Percentiles rank a stretch among this genome's conserved stretches.
phyloP scores from a whole-genome alignment of 257 asterid genomes.

The Lavandula angustifolia region DNA sequence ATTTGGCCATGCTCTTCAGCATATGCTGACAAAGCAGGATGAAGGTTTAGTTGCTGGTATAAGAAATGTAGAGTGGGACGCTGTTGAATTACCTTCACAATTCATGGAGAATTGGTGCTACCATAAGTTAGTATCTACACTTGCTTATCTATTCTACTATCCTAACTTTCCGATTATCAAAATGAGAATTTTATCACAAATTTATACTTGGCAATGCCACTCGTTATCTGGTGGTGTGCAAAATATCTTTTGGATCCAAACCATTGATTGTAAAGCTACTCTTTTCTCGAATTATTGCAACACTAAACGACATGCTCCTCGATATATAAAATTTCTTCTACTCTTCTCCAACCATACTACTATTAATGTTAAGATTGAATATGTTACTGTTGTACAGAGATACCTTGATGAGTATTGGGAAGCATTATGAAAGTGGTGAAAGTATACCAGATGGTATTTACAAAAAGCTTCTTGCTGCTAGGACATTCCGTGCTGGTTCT shows the following conservation, averaged over 20 bases:
- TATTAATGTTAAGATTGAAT: not conserved
- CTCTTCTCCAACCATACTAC: not conserved
- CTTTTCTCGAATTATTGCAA: not conserved
- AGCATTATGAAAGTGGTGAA: conserved; percentile 97
- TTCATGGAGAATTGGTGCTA: conserved; percentile 99
- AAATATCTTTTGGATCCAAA: too few relatives aligned
- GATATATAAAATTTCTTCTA: not conserved
- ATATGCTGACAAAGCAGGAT: conserved; percentile 93
- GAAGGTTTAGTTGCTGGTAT: conserved; percentile 99
- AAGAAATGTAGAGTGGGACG: conserved; percentile 94
- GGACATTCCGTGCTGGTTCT: conserved; percentile 98
- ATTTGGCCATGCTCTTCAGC: conserved; percentile 99
- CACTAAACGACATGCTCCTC: not conserved
- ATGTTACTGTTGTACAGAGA: conserved; percentile 56
- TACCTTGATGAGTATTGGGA: conserved; percentile 93
- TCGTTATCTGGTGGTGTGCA: not conserved
- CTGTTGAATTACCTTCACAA: conserved; percentile 95
- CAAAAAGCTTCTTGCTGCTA: conserved; percentile 93
- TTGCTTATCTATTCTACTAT: not conserved
- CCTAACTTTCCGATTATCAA: not conserved
- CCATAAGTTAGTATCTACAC: conserved; percentile 58
- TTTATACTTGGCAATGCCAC: not conserved
- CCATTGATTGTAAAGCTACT: too few relatives aligned
- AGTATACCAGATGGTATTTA: conserved; percentile 86
- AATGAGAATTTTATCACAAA: too few relatives aligned